These are phyloP conservation scores for Sphagnum fallax DNA, from an alignment of 228 moss, liverwort and hornwort genomes.

Conservation along the genomic window DNA sequence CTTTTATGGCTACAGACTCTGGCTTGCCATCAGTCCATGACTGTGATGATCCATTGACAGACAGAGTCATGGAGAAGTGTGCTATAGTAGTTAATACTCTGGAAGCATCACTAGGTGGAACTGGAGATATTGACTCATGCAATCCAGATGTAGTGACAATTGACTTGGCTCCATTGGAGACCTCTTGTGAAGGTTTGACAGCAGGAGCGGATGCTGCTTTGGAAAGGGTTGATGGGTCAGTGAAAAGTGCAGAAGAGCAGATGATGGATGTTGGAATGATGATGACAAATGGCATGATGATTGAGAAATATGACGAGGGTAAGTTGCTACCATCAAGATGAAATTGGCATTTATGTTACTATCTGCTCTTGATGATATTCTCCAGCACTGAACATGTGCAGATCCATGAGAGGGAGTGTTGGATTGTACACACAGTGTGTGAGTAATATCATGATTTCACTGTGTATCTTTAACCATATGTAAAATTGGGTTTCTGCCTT, in stretches of 20 bases:
- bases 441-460: too few relatives aligned
- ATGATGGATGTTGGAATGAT: constrained; percentile 1
- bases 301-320: constrained; percentile 6
- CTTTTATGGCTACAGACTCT: background rate
- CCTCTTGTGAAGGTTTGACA: constrained; percentile 9
- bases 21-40: background rate
- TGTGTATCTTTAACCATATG: background rate
- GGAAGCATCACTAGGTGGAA: background rate
- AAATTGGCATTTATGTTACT: background rate
- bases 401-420: too few relatives aligned
- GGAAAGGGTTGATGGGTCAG: constrained; percentile 15
- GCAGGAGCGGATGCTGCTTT: constrained; percentile 1
- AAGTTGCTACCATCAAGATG: background rate
- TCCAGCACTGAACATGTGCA: too few relatives aligned
- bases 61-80: too few relatives aligned
- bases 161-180: constrained; percentile 13
- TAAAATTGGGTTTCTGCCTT: background rate
- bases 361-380: too few relatives aligned
- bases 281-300: constrained; percentile 1
- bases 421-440: too few relatives aligned
- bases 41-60: too few relatives aligned
- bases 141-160: constrained; percentile 10
- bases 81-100: background rate
- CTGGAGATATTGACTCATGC: constrained; percentile 4
- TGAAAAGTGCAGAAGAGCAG: background rate